Percentiles rank a stretch among this genome's conserved stretches.
These are phyloP conservation scores for Melocanna baccifera DNA, from an alignment of 176 grass and related monocot genomes.

Conservation along the genomic window DNA sequence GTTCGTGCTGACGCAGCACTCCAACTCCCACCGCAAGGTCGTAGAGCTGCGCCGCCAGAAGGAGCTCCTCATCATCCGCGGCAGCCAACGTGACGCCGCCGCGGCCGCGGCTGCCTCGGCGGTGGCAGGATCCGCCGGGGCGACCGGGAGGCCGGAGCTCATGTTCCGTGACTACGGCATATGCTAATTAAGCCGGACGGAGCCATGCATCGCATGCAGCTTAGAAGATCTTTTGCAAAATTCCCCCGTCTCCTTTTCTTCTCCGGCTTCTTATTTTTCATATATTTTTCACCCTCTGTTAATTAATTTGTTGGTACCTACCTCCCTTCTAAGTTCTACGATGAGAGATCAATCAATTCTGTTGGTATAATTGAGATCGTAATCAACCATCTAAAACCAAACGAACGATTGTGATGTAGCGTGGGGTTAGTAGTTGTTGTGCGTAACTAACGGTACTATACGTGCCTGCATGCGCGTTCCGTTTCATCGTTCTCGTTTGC, in stretches of 20 bases:
- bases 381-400: neutral
- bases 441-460: neutral
- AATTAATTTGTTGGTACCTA: conserved; percentile 52
- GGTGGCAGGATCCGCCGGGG: neutral
- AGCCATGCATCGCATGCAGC: conserved; percentile 12
- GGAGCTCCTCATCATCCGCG: conserved; percentile 62
- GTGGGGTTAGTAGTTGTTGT: neutral
- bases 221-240: conserved; percentile 53
- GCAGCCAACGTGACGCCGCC: conserved; percentile 55
- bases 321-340: conserved; percentile 38
- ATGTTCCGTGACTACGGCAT: conserved; percentile 82
- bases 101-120: conserved; percentile 32
- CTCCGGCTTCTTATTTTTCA: conserved; percentile 27
- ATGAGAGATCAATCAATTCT: conserved; percentile 56
- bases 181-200: conserved; percentile 38
- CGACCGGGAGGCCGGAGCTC: conserved; percentile 58
- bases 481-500: conserved; percentile 9
- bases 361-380: conserved; percentile 45
- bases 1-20: conserved; percentile 96
- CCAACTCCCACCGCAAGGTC: conserved; percentile 99
- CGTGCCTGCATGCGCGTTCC: neutral
- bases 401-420: conserved; percentile 20
- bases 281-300: conserved; percentile 58
- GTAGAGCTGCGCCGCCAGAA: conserved; percentile 98
- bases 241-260: conserved; percentile 28